Base-by-base conservation (phyloP, 148 eudicot species). In the Tetragonia tetragonoides region DNA sequence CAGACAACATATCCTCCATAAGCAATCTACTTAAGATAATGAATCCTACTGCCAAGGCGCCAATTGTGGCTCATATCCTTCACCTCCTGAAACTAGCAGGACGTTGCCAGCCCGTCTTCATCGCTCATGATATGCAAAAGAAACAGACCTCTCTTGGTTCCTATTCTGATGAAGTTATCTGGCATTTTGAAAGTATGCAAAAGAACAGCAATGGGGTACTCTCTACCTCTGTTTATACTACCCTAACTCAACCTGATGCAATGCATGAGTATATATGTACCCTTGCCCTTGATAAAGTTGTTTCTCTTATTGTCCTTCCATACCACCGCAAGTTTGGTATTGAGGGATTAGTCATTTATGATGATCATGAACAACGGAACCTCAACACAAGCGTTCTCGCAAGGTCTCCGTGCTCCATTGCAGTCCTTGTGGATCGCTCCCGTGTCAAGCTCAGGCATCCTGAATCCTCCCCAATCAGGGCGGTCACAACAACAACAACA, bases 231-330 rank as follows among this genome's bases (percentile, higher is more conserved):
- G 82, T 75, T 56, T 86, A 61, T 57, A 84, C 87, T 7, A 80
- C 81, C 4, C 61, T 84, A 5, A 68, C 88, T 42, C 85, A 75
- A 1, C 74, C 66, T 1, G 75, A 73, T 34, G 64, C 83, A 42
- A 86, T 86, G 89, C 86, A 86, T n/a, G 87, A 86, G 23, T 84
- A 84, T 18, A 74, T 84, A 44, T 84, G 83, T 51, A 82, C 83
- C 3, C 81, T 86, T 15, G 85, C 89, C 18, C 73, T 86, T 3
- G 78, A 82, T 68, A 84, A 64, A 15, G 34, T 66, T 3, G 83
- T 75, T 37, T 81, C 89, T 16, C 15, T 86, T 0, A 75, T 86
- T 6, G 37, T 84, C 56, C 77, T 86, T 62, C 89, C 89, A 14
- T 84, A 79, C 65, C 87, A 84, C 70, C 72, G 81, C 6, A 84